A percentile compares a stretch with the other conserved stretches of the same genome.
These are phyloP conservation scores for Aspergillus hiratsukae DNA, from an alignment of 2,329 filamentous ascomycete genomes.

Conservation along the genomic window DNA sequence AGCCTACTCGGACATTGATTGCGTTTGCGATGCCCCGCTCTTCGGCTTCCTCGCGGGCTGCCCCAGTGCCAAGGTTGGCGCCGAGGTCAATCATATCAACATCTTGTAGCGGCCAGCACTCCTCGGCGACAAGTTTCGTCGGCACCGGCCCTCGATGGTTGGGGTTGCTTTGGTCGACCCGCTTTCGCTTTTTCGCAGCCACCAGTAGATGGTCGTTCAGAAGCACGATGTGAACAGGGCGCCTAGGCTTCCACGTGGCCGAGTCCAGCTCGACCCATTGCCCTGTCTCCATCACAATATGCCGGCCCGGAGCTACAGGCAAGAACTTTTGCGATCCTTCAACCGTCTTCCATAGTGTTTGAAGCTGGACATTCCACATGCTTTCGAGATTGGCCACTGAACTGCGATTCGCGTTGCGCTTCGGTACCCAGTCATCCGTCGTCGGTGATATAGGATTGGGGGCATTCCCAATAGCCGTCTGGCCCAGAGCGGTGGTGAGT, in stretches of 20 bases:
- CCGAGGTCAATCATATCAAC: slow-evolving; percentile 89
- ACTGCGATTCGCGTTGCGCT: slow-evolving; percentile 71
- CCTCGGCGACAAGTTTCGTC: slow-evolving; percentile 82
- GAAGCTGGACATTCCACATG: slow-evolving; percentile 63
- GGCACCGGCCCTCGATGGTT: slow-evolving; percentile 43
- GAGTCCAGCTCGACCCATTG: slow-evolving; percentile 96
- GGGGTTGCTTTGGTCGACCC: slow-evolving; percentile 59
- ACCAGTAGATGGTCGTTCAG: slow-evolving; percentile 92
- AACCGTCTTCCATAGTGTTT: slow-evolving; percentile 92
- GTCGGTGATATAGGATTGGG: slow-evolving; percentile 52
- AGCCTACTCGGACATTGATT: slow-evolving; percentile 83
- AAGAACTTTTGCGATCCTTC: slow-evolving; percentile 97
- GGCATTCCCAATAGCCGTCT: slow-evolving; percentile 44
- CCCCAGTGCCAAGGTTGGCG: slow-evolving; percentile 38
- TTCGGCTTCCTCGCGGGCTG: slow-evolving; percentile 39
- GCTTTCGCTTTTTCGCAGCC: slow-evolving; percentile 88
- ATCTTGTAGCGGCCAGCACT: slow-evolving; percentile 90
- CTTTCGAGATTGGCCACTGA: slow-evolving; percentile 74
- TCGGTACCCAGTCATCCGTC: slow-evolving; percentile 47
- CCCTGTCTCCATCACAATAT: slow-evolving; percentile 88
- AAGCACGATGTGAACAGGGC: slow-evolving; percentile 85
- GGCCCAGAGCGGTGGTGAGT: slow-evolving; percentile 65
- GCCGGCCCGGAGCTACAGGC: slow-evolving; percentile 82
- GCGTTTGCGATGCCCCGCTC: slow-evolving; percentile 70
- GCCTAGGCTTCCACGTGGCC: slow-evolving; percentile 88